Evolutionary conservation across 768 basidiomycete species (phyloP).

Genomic region (Rhodotorula graminis): DNA sequence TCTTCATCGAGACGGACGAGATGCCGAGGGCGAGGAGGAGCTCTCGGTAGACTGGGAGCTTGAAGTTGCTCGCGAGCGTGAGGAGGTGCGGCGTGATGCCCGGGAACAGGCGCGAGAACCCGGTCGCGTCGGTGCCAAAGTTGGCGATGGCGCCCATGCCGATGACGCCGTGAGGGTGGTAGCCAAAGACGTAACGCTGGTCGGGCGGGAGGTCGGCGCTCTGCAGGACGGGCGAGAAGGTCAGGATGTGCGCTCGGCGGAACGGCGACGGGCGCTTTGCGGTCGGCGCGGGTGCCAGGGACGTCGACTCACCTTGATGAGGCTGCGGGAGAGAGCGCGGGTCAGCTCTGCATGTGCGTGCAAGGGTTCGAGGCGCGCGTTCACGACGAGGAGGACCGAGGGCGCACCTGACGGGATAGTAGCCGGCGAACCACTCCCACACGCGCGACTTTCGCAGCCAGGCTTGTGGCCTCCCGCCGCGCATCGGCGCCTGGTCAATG

Average conservation of each 20-base stretch:
- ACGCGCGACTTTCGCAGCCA: constrained; percentile 68
- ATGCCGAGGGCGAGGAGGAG: constrained; percentile 67
- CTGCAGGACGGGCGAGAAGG: constrained; percentile 48
- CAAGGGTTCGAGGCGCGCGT: too few species aligned
- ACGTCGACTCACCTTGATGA: constrained; percentile 53
- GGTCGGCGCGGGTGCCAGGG: too few species aligned
- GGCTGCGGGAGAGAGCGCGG: constrained; percentile 30
- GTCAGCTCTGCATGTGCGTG: too few species aligned
- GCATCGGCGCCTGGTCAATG: constrained; percentile 71
- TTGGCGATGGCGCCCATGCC: constrained; percentile 89
- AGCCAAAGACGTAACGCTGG: constrained; percentile 91
- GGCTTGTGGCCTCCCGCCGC: constrained; percentile 62
- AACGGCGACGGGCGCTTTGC: too few species aligned
- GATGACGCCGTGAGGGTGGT: constrained; percentile 98
- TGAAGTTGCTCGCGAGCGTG: constrained; percentile 79
- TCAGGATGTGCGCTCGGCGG: too few species aligned
- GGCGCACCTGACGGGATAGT: constrained; percentile 40
- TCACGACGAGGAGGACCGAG: neutral
- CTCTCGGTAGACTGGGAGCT: constrained; percentile 88
- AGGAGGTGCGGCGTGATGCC: constrained; percentile 89
- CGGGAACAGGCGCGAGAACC: constrained; percentile 82
- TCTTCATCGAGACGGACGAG: constrained; percentile 82
- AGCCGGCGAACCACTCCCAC: constrained; percentile 53
- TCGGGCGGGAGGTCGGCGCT: constrained; percentile 86
- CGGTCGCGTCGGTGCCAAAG: constrained; percentile 94